Evolutionary conservation across 768 basidiomycete species (phyloP), one percentile per base, ranked within the genome.

Genomic region (Lentinus brumalis): DNA sequence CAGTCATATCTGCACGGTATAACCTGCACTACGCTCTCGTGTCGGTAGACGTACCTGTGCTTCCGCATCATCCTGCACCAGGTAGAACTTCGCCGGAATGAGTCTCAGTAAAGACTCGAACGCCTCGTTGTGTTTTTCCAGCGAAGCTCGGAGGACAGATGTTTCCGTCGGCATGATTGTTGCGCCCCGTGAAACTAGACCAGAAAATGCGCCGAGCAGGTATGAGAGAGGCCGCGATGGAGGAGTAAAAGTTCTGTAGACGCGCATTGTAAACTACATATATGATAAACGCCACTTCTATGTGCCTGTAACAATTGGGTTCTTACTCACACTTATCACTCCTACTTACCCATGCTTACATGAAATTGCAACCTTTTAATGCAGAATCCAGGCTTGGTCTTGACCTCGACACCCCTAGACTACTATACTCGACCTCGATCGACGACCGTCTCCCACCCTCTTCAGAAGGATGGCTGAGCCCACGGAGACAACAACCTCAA

Each of bases 51-150:
- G 6, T 51, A 59, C 91, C 80, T 88, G 85, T 61, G 89, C 88
- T 53, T 88, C 85, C 1, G 78, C 77, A 47, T 84, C 83, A 18
- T 90, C 88, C 42, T 79, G 81, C 2, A 85, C 82, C 51, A 97
- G 78, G 74, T 98, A 98, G 72, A 91, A 94, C 77, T 89, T 89
- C 5, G 95, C 83, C 0, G 96, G 96, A 57, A 98, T 97, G 49
- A 97, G 83, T 42, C 81, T 85, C 2, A 97, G 79, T 5, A 98
- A 78, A 0, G 85, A 79, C 69, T 95, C 93, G 67, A 99, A 98
- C 0, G 87, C 85, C 30, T 83, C 84, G 70, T 98, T 97, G 76
- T 97, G 94, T 44, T 78, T 77, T 73, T 94, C 90, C 51, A 98
- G 75, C 4, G 91, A 92, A 9, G 77, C 72, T 47, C 81, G 79